Conservation (phyloP, 306 rosid genomes). For the Alnus rubra region DNA sequence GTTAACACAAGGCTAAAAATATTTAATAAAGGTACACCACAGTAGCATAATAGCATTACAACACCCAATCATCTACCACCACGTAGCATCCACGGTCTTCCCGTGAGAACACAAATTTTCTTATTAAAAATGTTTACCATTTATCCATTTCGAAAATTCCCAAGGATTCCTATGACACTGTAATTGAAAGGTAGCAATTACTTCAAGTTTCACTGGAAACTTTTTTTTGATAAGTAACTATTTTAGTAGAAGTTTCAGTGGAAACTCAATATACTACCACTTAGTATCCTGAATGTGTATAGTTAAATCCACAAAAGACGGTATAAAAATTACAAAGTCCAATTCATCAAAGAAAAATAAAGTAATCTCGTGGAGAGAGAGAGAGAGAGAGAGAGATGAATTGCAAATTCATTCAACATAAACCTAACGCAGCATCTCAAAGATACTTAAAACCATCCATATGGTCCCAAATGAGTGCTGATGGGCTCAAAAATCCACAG, state of each 20-base stretch:
- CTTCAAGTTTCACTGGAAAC: not conserved
- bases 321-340: not conserved
- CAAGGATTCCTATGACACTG: not conserved
- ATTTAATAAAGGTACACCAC: no score
- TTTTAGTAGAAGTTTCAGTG: not conserved
- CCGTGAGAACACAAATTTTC: no score
- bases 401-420: not conserved
- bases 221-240: no score
- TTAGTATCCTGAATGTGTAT: not conserved
- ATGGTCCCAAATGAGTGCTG: not conserved
- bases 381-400: not conserved
- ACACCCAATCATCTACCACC: no score
- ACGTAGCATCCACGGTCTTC: no score
- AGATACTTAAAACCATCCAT: not conserved
- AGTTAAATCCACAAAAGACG: not conserved
- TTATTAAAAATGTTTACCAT: no score
- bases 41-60: no score
- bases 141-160: not conserved
- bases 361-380: not conserved
- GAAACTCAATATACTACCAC: not conserved
- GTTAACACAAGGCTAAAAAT: not conserved
- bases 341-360: not conserved
- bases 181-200: not conserved
- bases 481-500: not conserved
- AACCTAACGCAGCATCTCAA: not conserved